A percentile compares a stretch with the other conserved stretches of the same genome.
Conservation (phyloP, 306 rosid genomes). For the Cicer pinnatifidum region DNA sequence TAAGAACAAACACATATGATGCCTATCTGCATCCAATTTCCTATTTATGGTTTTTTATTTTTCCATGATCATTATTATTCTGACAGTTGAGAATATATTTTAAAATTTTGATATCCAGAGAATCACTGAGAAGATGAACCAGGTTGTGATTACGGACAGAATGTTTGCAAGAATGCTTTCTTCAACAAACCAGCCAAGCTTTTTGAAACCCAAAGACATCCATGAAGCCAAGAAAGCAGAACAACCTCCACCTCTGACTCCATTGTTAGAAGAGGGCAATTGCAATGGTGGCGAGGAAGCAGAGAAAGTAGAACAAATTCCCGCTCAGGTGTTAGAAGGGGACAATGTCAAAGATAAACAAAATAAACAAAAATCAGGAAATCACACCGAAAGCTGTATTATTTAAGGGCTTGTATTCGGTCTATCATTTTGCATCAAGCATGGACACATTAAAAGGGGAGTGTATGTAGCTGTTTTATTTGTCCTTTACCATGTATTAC, state of each 20-base stretch:
- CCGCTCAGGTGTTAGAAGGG: slow-evolving; percentile 45
- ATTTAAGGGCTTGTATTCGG: slow-evolving; percentile 34
- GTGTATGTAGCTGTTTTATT: not conserved
- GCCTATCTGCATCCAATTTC: slow-evolving; percentile 36
- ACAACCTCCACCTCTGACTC: slow-evolving; percentile 46
- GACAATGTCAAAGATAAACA: slow-evolving; percentile 18
- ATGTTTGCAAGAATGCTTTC: slow-evolving; percentile 86
- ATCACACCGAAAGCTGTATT: slow-evolving; percentile 39
- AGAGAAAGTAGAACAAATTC: slow-evolving; percentile 48
- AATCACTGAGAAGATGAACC: slow-evolving; percentile 74
- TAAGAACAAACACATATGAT: not conserved
- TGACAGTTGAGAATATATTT: slow-evolving; percentile 18
- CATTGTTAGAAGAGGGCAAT: slow-evolving; percentile 46
- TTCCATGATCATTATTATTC: slow-evolving; percentile 33
- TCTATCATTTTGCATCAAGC: slow-evolving; percentile 29
- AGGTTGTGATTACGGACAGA: slow-evolving; percentile 85
- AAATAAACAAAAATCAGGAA: slow-evolving; percentile 43
- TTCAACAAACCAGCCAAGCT: slow-evolving; percentile 75
- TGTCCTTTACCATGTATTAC: not conserved
- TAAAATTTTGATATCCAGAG: slow-evolving; percentile 55
- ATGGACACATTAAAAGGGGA: slow-evolving; percentile 1
- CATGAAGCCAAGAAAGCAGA: slow-evolving; percentile 50
- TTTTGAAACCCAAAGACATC: slow-evolving; percentile 53
- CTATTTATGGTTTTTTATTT: slow-evolving; percentile 21
- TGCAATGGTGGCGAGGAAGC: slow-evolving; percentile 47